Evolutionary conservation across 140 eudicot species (phyloP), one percentile per base, ranked within the genome.

Genomic region (Cichorium intybus): DNA sequence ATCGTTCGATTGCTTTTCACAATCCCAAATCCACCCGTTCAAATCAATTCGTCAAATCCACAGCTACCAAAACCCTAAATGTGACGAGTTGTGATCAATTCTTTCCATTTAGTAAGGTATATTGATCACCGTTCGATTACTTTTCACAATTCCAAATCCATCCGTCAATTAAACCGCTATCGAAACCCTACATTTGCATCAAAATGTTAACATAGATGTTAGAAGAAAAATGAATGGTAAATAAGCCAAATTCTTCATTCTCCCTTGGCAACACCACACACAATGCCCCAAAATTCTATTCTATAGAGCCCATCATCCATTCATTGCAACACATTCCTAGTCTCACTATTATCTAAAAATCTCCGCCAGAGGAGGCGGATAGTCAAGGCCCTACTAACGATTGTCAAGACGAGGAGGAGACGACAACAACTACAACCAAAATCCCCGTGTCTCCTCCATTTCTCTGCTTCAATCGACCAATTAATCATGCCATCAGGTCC

Each of bases 401-500:
- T 21, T 7, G 21, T 17, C 24, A 48, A 48, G 55, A 48, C 55
- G 24, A 48, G 21, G 26, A 18, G 10, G 55, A 48, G 55, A 48
- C 26, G 26, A 48, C 55, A 20, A 48, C 7, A 46, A 45, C 4
- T 17, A 50, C 6, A 49, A 50, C 27, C 56, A 50, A 49, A 49
- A 49, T 3, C 55, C 24, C 23, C 55, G 4, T 14, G 14, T 17
- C 21, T 49, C 26, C 26, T 49, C 55, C 55, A 17, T 20, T 18
- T 49, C 24, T 51, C 48, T 24, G 18, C 5, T 68, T 56, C 12
- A 18, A 41, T 55, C 65, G 5, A 27, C 10, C 17, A 54, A 12
- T 33, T 52, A 70, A 70, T 33, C 68, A 70, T 70, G 75, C 75
- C 75, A 27, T 70, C 75, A 46, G 75, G 75, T 59, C 60, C 75